phyloP scores from a whole-genome alignment of 2,329 filamentous ascomycete genomes.

The Ophiostoma sp. region DNA sequence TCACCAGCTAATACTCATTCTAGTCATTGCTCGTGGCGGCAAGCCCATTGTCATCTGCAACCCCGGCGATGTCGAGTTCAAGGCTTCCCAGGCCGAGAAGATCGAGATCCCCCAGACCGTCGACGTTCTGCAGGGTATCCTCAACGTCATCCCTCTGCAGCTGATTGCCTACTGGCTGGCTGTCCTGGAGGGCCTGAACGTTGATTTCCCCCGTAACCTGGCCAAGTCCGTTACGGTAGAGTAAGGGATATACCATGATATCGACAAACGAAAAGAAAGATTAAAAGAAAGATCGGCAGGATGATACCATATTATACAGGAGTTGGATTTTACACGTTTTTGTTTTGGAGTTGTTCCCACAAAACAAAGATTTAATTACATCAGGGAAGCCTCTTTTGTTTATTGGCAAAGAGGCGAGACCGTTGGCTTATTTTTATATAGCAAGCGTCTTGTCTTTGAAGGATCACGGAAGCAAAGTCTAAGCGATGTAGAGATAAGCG shows the following conservation, averaged over 20 bases:
- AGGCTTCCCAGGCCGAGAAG: conserved; percentile 83
- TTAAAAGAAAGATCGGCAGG: background rate
- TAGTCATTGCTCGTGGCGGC: conserved; percentile 91
- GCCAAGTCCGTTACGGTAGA: conserved; percentile 99
- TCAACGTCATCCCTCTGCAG: conserved; percentile 97
- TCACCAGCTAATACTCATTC: conserved; percentile 1
- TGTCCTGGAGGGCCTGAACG: conserved; percentile 91
- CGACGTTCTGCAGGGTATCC: conserved; percentile 90
- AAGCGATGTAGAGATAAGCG: conserved; percentile 8
- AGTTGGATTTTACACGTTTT: conserved; percentile 12
- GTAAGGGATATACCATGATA: conserved; percentile 51
- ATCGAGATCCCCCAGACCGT: conserved; percentile 97
- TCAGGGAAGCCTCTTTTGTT: background rate
- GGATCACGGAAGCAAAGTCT: background rate
- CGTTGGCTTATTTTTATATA: background rate
- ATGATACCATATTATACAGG: conserved; percentile 18
- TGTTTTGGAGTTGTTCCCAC: background rate
- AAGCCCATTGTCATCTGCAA: conserved; percentile 99
- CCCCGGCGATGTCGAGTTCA: conserved; percentile 83
- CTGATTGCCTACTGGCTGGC: conserved; percentile 99
- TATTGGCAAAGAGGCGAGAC: background rate
- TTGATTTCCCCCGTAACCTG: conserved; percentile 97
- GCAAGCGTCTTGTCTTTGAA: conserved; percentile 4
- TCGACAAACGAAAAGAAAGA: background rate
- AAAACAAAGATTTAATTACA: conserved; percentile 9